Evolutionary conservation across 1,139 yeast genomes (phyloP).

Genomic region (Suhomyces maxii): DNA sequence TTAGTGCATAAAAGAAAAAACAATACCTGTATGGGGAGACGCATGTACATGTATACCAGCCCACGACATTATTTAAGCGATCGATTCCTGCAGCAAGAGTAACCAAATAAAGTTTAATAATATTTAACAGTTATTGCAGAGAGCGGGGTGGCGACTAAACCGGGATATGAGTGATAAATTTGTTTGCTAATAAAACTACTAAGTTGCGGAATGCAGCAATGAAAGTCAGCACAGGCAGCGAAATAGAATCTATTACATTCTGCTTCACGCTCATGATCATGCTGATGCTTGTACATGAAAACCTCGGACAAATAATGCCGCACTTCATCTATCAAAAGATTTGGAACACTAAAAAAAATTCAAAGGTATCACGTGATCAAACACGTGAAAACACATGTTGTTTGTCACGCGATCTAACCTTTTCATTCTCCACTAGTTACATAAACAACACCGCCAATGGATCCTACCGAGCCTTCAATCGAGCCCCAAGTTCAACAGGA

Average conservation of each 20-base stretch:
- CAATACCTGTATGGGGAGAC: neutral
- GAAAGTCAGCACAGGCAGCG: neutral
- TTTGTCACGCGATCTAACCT: neutral
- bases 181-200: neutral
- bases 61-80: neutral
- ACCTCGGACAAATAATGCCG: too few species aligned
- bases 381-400: neutral
- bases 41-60: neutral
- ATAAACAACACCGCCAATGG: slow-evolving; percentile 1
- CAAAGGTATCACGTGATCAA: neutral
- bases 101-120: neutral
- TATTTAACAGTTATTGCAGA: neutral
- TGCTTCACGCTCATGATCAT: too few species aligned
- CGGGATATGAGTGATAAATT: neutral
- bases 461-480: slow-evolving; percentile 16
- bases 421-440: neutral
- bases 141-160: neutral
- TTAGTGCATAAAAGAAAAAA: neutral
- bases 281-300: too few species aligned
- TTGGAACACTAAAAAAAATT: too few species aligned
- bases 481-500: slow-evolving; percentile 26
- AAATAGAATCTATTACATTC: neutral
- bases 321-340: neutral
- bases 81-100: neutral
- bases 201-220: neutral